Percentiles rank a stretch among this genome's conserved stretches.
phyloP scores from a whole-genome alignment of 179 eudicot species.

The Vitellaria paradoxa region DNA sequence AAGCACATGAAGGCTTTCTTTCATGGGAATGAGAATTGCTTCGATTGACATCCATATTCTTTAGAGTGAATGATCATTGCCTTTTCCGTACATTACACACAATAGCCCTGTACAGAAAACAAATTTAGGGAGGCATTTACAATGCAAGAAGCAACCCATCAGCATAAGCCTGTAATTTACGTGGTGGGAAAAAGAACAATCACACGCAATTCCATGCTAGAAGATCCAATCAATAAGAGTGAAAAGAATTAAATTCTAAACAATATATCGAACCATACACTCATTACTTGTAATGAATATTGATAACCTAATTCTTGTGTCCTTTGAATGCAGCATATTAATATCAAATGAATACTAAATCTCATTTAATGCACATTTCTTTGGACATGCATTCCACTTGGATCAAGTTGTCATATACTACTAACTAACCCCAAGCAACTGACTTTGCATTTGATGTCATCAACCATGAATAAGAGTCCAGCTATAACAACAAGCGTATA shows the following conservation, averaged over 20 bases:
- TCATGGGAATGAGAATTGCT: neutral
- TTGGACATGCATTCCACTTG: neutral
- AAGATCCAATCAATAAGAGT: neutral
- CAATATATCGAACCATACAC: neutral
- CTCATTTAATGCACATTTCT: neutral
- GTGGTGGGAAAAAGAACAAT: neutral
- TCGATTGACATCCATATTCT: constrained; percentile 11
- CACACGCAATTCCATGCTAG: neutral
- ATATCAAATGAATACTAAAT: neutral
- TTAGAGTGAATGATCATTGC: neutral
- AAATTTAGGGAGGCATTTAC: neutral
- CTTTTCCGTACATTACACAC: neutral
- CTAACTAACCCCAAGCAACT: neutral
- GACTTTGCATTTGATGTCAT: neutral
- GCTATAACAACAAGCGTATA: neutral
- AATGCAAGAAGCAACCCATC: neutral
- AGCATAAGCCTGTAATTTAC: neutral
- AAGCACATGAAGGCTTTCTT: constrained; percentile 4
- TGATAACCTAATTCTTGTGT: neutral
- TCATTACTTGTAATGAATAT: neutral
- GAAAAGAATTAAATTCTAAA: neutral
- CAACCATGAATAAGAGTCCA: neutral
- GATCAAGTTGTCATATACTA: neutral
- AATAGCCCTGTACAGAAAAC: neutral
- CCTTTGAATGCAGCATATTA: neutral